Conservation (phyloP, 2,329 filamentous ascomycete species). For the Cercospora berteroae region DNA sequence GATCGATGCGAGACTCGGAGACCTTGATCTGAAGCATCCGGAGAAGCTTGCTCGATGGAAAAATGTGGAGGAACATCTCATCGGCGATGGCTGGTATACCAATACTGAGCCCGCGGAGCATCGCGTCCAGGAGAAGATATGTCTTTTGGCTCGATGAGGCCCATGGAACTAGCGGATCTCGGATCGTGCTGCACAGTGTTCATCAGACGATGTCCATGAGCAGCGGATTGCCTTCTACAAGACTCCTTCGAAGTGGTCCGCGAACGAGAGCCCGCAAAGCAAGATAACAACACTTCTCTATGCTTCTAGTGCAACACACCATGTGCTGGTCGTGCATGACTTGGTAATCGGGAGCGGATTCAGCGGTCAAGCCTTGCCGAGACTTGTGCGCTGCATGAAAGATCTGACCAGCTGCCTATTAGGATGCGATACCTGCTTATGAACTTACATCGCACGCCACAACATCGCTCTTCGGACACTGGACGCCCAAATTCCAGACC, state of each 20-base stretch:
- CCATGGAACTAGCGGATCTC: too few species aligned
- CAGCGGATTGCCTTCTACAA: too few species aligned
- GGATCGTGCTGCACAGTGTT: background rate
- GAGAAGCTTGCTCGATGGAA: conserved; percentile 45
- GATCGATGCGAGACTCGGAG: conserved; percentile 45
- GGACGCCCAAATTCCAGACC: background rate
- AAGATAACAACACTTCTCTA: background rate
- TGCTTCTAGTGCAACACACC: background rate
- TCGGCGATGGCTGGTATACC: conserved; percentile 44
- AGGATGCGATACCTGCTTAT: background rate
- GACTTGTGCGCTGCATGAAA: background rate
- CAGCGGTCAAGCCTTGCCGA: background rate
- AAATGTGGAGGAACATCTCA: conserved; percentile 41
- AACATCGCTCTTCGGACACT: background rate
- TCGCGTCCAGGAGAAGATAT: conserved; percentile 25
- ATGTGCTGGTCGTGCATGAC: background rate
- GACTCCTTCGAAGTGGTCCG: background rate
- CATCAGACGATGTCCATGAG: too few species aligned
- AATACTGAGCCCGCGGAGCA: conserved; percentile 29
- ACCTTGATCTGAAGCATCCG: conserved; percentile 48
- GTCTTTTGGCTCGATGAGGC: conserved; percentile 25
- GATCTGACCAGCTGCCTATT: background rate
- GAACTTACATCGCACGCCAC: background rate
- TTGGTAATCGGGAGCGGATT: background rate
- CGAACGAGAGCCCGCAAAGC: too few species aligned